Conservation (phyloP, 2,329 filamentous ascomycete species). For the Stemphylium vesicarium region DNA sequence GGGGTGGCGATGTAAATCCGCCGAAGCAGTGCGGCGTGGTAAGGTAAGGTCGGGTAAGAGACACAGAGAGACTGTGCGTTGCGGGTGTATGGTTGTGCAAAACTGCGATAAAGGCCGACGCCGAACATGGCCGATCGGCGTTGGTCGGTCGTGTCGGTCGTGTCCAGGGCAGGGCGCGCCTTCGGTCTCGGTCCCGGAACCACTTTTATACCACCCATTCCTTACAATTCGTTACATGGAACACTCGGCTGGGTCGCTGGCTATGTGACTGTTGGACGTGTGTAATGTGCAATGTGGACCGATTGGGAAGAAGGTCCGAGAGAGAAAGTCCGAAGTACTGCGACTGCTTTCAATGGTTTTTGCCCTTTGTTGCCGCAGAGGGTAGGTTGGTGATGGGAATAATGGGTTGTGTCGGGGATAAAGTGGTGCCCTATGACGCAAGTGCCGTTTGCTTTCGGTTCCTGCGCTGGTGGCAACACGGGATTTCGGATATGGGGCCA, state of each 20-base stretch:
- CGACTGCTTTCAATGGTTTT: constrained; percentile 11
- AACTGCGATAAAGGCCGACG: not conserved
- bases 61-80: not conserved
- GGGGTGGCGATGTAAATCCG: constrained; percentile 4
- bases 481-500: too few species aligned
- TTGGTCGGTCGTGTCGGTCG: not conserved
- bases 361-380: not conserved
- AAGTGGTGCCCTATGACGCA: not conserved
- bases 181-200: too few species aligned
- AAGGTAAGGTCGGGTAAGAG: not conserved
- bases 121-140: not conserved
- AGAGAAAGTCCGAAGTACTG: constrained; percentile 16
- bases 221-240: too few species aligned
- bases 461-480: too few species aligned
- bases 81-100: too few species aligned
- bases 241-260: too few species aligned
- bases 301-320: not conserved
- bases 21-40: not conserved
- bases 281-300: not conserved
- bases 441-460: too few species aligned
- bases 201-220: too few species aligned
- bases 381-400: not conserved
- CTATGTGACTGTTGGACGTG: not conserved
- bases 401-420: not conserved
- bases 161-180: too few species aligned